Base-by-base conservation (phyloP, 106 monocot genomes). In the Allium fistulosum region DNA sequence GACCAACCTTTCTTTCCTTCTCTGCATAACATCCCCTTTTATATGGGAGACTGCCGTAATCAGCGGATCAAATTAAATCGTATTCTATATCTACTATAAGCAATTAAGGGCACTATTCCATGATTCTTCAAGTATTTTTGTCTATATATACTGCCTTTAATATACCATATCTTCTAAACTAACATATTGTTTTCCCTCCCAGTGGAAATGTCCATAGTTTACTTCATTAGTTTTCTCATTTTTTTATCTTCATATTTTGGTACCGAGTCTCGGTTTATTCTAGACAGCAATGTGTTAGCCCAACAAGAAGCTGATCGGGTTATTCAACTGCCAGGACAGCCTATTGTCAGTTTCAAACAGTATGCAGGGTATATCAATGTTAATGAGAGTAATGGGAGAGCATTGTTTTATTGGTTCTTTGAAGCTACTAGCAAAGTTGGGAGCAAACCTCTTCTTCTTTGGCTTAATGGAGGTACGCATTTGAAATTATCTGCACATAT, bases 371-470 rank as follows among this genome's bases (percentile, higher is more conserved):
- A 67, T 15, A 15, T 67, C 27, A 67, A 50, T 6, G 67, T 67
- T 1, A 67, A 67, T 48, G 67, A 67, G 67, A 67, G 67, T 48
- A 50, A 53, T 53, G 67, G 67, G 51, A 67, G 67, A 27, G 67
- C 67, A 67, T 52, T 67, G 67, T 67, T 67, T 52, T 67, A 67
- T 28, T 67, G 67, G 67, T 67, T 67, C 67, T 52, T 53, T 27
- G 67, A 67, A 27, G 67, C 67, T 12, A 67, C 67, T 26, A 17
- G 28, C 28, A 27, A 67, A 51, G 67, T 26, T 27, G 52, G 28
- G 52, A 53, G 53, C 51, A 67, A 67, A 52, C 67, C 67, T 53
- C 67, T 67, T 16, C 52, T 67, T 45, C 67, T 67, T 26, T 67
- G 67, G 67, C 67, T 67, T 12, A 67, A 67, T 67, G 67, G 67